Base-by-base conservation (phyloP, 139 green algal genomes). In the Protoeuglena noctilucae region DNA sequence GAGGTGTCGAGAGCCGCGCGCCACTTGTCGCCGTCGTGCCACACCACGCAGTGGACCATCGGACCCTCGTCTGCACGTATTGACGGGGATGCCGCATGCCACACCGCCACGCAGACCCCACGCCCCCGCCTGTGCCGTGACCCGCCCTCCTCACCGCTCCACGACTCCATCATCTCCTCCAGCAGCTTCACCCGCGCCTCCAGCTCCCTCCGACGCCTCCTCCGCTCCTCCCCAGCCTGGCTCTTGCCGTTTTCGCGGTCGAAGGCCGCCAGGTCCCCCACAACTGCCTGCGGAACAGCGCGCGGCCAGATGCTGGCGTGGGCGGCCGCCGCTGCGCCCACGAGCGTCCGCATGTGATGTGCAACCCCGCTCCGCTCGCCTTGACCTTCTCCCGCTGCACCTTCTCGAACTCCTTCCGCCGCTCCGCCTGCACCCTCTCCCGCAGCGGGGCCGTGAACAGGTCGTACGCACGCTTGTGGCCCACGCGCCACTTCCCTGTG, bases 21-120 rank as follows among this genome's bases (percentile, higher is more conserved):
- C 81, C 78, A 94, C 0, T 12, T 27, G 17, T 41, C 19, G 29
- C 84, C 86, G 58, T 95, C 87, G 53, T 93, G 71, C 87, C 87
- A 95, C 24, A 93, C 84, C 28, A 95, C 83, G 28, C 62, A 80
- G 40, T 95, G 74, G 2, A 94, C 46, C 21, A 82, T 31, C 1
- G 85, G 82, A 26, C 47, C 81, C 81, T 81, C 66, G 23, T 39
- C 21, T 21, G 7, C 43, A 50, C 14, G 9, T n/a, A 50, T 19
- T 50, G 43, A 4, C 7, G 43, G 9, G n/a, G n/a, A n/a, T n/a
- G n/a, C n/a, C n/a, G n/a, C n/a, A n/a, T n/a, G n/a, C n/a, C n/a
- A n/a, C n/a, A n/a, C n/a, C n/a, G n/a, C n/a, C n/a, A n/a, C n/a
- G n/a, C n/a, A n/a, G n/a, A n/a, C n/a, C n/a, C n/a, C n/a, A 48